phyloP scores from a whole-genome alignment of 306 rosid genomes.

The Gastrolobium villosum region DNA sequence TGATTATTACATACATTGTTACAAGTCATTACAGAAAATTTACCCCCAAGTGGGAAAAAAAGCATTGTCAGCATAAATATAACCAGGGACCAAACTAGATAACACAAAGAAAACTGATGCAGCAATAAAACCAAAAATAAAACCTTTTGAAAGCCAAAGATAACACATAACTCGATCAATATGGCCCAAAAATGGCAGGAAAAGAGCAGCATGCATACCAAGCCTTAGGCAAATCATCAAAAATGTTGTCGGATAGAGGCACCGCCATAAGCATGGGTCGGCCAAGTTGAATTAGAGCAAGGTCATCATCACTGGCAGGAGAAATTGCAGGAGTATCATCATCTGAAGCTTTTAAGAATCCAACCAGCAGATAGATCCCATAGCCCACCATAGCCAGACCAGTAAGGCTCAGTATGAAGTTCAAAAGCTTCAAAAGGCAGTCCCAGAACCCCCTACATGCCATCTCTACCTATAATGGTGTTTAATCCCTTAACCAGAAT shows the following conservation, averaged over 20 bases:
- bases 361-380: slow-evolving; percentile 89
- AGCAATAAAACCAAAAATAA: not conserved
- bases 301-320: slow-evolving; percentile 59
- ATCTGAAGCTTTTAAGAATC: slow-evolving; percentile 56
- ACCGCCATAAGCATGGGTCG: slow-evolving; percentile 83
- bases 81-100: slow-evolving; percentile 13
- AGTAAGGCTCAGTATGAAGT: slow-evolving; percentile 75
- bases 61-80: not conserved
- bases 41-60: not conserved
- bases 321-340: slow-evolving; percentile 37
- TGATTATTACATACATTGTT: not conserved
- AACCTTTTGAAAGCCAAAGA: not conserved
- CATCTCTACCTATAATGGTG: slow-evolving; percentile 60
- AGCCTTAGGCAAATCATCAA: slow-evolving; percentile 75
- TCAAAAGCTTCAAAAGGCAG: slow-evolving; percentile 87
- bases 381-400: slow-evolving; percentile 92
- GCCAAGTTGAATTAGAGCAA: slow-evolving; percentile 68
- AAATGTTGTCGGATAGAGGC: slow-evolving; percentile 61
- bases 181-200: slow-evolving; percentile 18
- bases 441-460: slow-evolving; percentile 94
- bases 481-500: slow-evolving; percentile 53
- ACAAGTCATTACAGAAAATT: slow-evolving; percentile 24
- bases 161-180: slow-evolving; percentile 8
- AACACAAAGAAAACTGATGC: slow-evolving; percentile 18
- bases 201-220: slow-evolving; percentile 69